phyloP scores from a whole-genome alignment of 257 asterid genomes.

The Solanum ossicruentum region DNA sequence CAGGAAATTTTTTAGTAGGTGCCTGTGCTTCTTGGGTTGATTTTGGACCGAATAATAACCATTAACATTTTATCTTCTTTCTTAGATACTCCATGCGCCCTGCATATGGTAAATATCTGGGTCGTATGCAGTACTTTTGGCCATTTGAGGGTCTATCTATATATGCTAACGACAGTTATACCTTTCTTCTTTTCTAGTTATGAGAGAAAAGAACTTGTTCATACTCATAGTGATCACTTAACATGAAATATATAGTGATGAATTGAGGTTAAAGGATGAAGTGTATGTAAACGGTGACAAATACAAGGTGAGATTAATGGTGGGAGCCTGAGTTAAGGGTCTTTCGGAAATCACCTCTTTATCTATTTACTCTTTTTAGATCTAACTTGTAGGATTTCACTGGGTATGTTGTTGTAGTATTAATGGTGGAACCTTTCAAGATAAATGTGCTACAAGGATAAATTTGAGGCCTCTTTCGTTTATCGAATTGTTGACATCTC shows the following conservation, averaged over 20 bases:
- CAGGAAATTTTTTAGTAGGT: slow-evolving; percentile 26
- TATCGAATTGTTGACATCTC: background rate
- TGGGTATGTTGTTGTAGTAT: too few species aligned
- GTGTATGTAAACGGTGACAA: background rate
- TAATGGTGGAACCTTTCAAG: too few species aligned
- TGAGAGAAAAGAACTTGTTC: background rate
- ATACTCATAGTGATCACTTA: background rate
- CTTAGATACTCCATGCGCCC: background rate
- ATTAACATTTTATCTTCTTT: background rate
- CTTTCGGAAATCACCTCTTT: too few species aligned
- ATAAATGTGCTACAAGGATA: too few species aligned
- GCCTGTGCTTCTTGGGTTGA: slow-evolving; percentile 21
- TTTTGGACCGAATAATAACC: slow-evolving; percentile 1
- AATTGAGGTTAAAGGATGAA: background rate
- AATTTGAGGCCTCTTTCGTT: too few species aligned
- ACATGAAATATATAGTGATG: background rate
- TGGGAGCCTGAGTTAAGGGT: too few species aligned
- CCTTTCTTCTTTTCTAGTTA: background rate
- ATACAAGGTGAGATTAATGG: too few species aligned
- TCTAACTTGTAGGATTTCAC: too few species aligned
- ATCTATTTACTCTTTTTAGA: too few species aligned
- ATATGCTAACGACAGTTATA: background rate
- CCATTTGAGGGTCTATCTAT: background rate
- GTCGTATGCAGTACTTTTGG: background rate
- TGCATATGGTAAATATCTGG: background rate